These are phyloP conservation scores for Blastocrithidia nonstop DNA, from an alignment of 208 protist species.

Conservation along the genomic window DNA sequence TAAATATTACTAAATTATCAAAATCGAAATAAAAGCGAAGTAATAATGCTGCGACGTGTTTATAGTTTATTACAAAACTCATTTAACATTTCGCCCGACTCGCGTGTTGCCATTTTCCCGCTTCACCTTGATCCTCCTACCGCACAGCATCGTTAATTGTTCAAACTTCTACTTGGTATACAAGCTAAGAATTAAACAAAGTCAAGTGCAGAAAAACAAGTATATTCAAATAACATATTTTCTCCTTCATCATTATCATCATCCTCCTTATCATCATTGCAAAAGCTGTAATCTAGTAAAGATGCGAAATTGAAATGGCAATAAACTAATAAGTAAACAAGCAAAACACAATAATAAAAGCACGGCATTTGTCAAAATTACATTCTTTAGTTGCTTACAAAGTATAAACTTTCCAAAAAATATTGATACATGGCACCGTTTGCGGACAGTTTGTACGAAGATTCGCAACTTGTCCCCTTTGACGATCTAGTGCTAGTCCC, in stretches of 20 bases:
- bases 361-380: no score
- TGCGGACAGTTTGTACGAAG: constrained; percentile 30
- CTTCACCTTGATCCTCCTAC: constrained; percentile 81
- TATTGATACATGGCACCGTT: constrained; percentile 62
- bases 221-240: no score
- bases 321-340: no score
- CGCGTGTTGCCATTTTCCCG: constrained; percentile 70
- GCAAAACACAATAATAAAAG: no score
- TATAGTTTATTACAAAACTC: constrained; percentile 5
- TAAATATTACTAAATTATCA: no score
- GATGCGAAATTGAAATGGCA: no score
- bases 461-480: constrained; percentile 63
- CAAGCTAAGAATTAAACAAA: constrained; percentile 5
- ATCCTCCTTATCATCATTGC: no score
- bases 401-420: background rate
- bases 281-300: no score
- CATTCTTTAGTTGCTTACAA: background rate
- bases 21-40: no score
- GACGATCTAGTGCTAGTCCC: constrained; percentile 79
- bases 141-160: constrained; percentile 64
- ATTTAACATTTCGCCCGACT: constrained; percentile 15
- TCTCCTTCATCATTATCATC: no score
- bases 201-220: no score
- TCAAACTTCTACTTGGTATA: constrained; percentile 56
- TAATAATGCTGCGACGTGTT: constrained; percentile 11